Percentiles rank a stretch among this genome's conserved stretches.
Conservation (phyloP, 257 asterid genomes). For the Plantago ovata region DNA sequence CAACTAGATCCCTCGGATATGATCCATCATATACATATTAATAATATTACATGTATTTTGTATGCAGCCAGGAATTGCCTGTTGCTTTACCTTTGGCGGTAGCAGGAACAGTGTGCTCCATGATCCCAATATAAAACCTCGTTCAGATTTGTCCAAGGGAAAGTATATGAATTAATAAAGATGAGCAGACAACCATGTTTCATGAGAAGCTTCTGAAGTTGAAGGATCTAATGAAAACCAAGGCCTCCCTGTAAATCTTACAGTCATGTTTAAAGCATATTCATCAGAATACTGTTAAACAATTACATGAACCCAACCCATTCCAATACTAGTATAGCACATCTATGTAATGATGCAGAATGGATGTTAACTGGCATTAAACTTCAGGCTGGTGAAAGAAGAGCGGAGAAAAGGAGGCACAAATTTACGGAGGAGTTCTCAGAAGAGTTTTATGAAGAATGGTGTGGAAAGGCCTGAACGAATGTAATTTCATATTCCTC, state of each 20-base stretch:
- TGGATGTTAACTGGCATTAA: neutral
- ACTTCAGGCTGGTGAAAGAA: constrained; percentile 69
- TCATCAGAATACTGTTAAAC: neutral
- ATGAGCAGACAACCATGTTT: constrained; percentile 82
- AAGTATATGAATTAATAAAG: constrained; percentile 85
- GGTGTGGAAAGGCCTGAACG: constrained; percentile 84
- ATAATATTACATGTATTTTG: constrained; percentile 1
- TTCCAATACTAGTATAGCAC: neutral
- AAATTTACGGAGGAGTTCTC: constrained; percentile 81
- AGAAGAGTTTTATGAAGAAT: constrained; percentile 77
- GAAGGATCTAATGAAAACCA: constrained; percentile 84
- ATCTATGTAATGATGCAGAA: neutral
- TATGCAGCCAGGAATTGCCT: constrained; percentile 67
- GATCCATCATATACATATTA: neutral
- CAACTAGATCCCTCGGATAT: neutral
- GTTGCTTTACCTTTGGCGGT: constrained; percentile 95
- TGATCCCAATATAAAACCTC: constrained; percentile 71
- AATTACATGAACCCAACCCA: neutral
- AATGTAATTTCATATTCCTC: neutral
- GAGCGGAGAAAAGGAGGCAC: constrained; percentile 94
- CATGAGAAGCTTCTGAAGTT: constrained; percentile 93
- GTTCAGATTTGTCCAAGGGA: constrained; percentile 71
- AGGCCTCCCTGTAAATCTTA: constrained; percentile 33
- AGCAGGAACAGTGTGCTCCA: constrained; percentile 74
- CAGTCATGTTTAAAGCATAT: neutral